Evolutionary conservation across 768 basidiomycete species (phyloP).

Genomic region (Boletus rubescentipes): DNA sequence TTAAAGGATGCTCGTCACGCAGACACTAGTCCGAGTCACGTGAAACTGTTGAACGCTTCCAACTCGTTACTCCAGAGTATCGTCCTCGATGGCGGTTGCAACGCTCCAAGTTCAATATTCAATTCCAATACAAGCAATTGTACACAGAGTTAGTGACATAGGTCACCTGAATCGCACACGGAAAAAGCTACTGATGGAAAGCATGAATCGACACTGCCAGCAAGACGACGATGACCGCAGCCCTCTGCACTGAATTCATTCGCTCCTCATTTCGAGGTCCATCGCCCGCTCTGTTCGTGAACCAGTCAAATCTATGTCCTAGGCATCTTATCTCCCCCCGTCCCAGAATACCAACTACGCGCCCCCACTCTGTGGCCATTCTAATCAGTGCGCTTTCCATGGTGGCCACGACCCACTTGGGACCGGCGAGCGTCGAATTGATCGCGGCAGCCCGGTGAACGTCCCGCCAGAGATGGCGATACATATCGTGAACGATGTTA

Average conservation of each 20-base stretch:
- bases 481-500: slow-evolving; percentile 49
- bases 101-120: background rate
- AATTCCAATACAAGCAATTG: too few species aligned
- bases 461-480: slow-evolving; percentile 47
- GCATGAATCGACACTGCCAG: slow-evolving; percentile 2
- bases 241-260: slow-evolving; percentile 38
- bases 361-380: slow-evolving; percentile 50
- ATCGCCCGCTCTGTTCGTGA: slow-evolving; percentile 39
- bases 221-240: slow-evolving; percentile 18
- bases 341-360: slow-evolving; percentile 43
- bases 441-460: slow-evolving; percentile 32
- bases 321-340: slow-evolving; percentile 41
- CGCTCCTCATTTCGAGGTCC: slow-evolving; percentile 47
- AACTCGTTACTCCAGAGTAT: too few species aligned
- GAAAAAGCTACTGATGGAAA: background rate
- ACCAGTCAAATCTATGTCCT: slow-evolving; percentile 56
- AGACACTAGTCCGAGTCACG: slow-evolving; percentile 3
- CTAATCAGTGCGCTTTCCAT: slow-evolving; percentile 52
- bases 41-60: background rate
- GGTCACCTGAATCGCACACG: background rate
- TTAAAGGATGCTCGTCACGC: too few species aligned
- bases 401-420: slow-evolving; percentile 43
- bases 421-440: slow-evolving; percentile 35
- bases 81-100: too few species aligned
- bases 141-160: background rate